Conservation (phyloP, 2,329 filamentous ascomycete genomes). For the Chrysosporium keratinophilum region DNA sequence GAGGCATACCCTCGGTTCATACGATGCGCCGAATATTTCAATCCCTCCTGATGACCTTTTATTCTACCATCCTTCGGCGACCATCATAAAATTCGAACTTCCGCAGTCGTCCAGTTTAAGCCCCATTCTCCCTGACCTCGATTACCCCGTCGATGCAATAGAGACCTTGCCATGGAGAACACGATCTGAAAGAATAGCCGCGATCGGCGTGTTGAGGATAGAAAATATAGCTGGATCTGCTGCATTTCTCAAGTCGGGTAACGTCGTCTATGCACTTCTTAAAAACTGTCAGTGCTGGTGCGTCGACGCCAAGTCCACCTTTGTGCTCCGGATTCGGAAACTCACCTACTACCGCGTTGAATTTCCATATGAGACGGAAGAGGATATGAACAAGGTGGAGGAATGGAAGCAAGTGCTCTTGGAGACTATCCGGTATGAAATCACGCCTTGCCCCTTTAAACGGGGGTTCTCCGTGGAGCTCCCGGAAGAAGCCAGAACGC, state of each 20-base stretch:
- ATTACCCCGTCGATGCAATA: slow-evolving; percentile 43
- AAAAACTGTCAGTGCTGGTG: slow-evolving; percentile 91
- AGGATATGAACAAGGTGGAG: slow-evolving; percentile 54
- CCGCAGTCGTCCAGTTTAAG: slow-evolving; percentile 31
- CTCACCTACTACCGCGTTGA: slow-evolving; percentile 89
- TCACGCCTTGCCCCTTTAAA: slow-evolving; percentile 76
- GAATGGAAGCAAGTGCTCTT: slow-evolving; percentile 60
- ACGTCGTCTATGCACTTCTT: slow-evolving; percentile 73
- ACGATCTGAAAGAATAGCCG: slow-evolving; percentile 68
- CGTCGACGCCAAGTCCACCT: slow-evolving; percentile 71
- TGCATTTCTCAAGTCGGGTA: slow-evolving; percentile 77
- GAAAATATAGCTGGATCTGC: slow-evolving; percentile 80
- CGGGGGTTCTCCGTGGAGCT: slow-evolving; percentile 64
- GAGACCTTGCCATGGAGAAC: slow-evolving; percentile 64
- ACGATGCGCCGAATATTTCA: slow-evolving; percentile 18
- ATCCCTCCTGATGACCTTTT: slow-evolving; percentile 40
- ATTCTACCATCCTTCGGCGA: slow-evolving; percentile 62
- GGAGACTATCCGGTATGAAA: slow-evolving; percentile 72
- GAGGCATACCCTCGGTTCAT: slow-evolving; percentile 19
- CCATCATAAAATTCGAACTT: slow-evolving; percentile 56
- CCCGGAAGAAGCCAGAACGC: slow-evolving; percentile 56
- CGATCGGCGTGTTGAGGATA: slow-evolving; percentile 69
- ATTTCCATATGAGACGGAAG: slow-evolving; percentile 54
- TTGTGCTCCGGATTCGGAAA: slow-evolving; percentile 73
- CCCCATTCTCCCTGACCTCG: slow-evolving; percentile 33